phyloP scores from a whole-genome alignment of 495 filamentous ascomycete genomes.

The Choiromyces venosus region DNA sequence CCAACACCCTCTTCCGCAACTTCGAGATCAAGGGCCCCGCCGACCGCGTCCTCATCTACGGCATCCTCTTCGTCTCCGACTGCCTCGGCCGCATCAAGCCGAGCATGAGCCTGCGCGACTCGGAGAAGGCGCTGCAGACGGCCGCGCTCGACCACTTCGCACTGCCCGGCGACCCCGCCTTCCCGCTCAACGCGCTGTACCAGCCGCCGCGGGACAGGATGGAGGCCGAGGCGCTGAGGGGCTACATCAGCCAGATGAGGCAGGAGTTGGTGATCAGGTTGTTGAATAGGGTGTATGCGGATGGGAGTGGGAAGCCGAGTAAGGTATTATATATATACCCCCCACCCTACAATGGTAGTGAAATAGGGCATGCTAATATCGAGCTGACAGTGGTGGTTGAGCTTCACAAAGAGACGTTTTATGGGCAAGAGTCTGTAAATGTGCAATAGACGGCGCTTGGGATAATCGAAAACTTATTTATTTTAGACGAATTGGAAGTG shows the following conservation, averaged over 20 bases:
- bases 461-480: background rate
- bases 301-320: slow-evolving; percentile 69
- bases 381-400: slow-evolving; percentile 76
- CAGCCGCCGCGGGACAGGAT: slow-evolving; percentile 81
- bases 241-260: slow-evolving; percentile 85
- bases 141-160: slow-evolving; percentile 85
- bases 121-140: slow-evolving; percentile 62
- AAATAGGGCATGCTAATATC: slow-evolving; percentile 11
- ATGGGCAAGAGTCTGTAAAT: slow-evolving; percentile 85
- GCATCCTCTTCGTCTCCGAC: slow-evolving; percentile 87
- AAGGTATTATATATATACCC: slow-evolving; percentile 55
- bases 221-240: slow-evolving; percentile 77
- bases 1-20: slow-evolving; percentile 98
- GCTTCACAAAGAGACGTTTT: slow-evolving; percentile 97
- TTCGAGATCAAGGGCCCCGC: slow-evolving; percentile 98
- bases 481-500: background rate
- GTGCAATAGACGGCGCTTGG: background rate
- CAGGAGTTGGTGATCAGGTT: slow-evolving; percentile 82
- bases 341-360: background rate
- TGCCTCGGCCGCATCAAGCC: slow-evolving; percentile 80
- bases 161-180: slow-evolving; percentile 87
- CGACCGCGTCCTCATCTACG: slow-evolving; percentile 91
- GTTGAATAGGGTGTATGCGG: slow-evolving; percentile 78
- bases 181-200: slow-evolving; percentile 66
- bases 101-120: slow-evolving; percentile 52